Evolutionary conservation across 495 filamentous ascomycete species (phyloP), one percentile per base, ranked within the genome.

Genomic region (Aspergillus affinis): DNA sequence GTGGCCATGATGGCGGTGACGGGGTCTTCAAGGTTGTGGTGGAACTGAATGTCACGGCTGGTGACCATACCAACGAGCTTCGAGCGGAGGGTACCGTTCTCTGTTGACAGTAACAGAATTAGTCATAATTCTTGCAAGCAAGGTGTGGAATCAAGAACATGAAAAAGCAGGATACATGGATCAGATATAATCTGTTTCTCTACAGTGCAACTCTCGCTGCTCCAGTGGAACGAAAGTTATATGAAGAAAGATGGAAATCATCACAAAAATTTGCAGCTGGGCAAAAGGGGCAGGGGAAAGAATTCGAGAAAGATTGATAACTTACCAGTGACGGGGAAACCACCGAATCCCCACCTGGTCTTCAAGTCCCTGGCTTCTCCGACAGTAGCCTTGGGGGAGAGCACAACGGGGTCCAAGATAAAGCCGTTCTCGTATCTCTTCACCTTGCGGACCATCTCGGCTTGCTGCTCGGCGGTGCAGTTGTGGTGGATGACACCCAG

Each of bases 161-260:
- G 49, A 54, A 13, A 6, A 55, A 19, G 51, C 19, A 58, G 36
- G 46, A 26, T 8, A 52, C 48, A 46, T n/a, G 48, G 49, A 60
- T 79, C 78, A 81, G 73, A 75, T 74, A 63, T 68, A 69, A 78
- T 81, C 71, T 72, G 75, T 68, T 78, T 84, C 73, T 93, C 91
- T 90, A 82, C 92, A 96, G 78, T 78, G 88, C 90, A 83, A 87
- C 88, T 83, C 67, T 78, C 84, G 82, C 82, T 84, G 90, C 86
- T 88, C 81, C 90, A 92, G 95, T 90, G 90, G 95, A 98, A 98
- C 95, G 94, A 98, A 98, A 98, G 94, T 98, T 97, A 97, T 88
- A 81, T 73, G 73, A 76, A 81, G 77, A 80, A 78, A 60, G 78
- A 81, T 84, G 72, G 68, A 75, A 83, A 85, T 92, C 91, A 95